Conservation (phyloP, 257 asterid genomes). For the Petunia secreta region DNA sequence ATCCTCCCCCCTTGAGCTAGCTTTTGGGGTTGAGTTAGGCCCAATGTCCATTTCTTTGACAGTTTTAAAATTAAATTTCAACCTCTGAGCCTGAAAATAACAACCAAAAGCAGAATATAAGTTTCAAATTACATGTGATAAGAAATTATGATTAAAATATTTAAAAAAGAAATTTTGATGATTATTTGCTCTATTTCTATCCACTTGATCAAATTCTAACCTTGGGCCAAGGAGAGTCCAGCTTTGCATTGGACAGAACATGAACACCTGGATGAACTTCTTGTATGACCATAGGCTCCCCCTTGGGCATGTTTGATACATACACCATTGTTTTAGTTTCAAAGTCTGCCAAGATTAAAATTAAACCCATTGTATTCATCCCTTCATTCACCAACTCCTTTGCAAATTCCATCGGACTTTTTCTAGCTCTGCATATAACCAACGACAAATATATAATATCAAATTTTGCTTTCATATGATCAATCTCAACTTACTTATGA, state of each 20-base stretch:
- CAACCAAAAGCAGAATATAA: too few relatives aligned
- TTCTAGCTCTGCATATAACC: slow-evolving; percentile 48
- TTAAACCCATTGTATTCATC: slow-evolving; percentile 70
- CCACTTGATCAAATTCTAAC: slow-evolving; percentile 24
- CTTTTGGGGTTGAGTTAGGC: too few relatives aligned
- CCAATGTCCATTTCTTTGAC: too few relatives aligned
- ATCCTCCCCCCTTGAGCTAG: too few relatives aligned
- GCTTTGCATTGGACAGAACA: slow-evolving; percentile 61
- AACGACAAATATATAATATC: neutral
- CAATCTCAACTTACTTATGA: too few relatives aligned
- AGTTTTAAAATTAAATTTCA: slow-evolving; percentile 53
- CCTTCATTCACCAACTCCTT: slow-evolving; percentile 55
- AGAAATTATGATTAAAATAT: neutral
- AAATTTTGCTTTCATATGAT: too few relatives aligned
- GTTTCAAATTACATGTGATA: neutral
- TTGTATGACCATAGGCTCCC: slow-evolving; percentile 42
- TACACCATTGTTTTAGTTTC: slow-evolving; percentile 57
- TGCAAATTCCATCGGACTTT: slow-evolving; percentile 65
- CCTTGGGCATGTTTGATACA: slow-evolving; percentile 67
- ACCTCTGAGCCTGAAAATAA: slow-evolving; percentile 46
- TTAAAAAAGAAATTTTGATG: neutral
- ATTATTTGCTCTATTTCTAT: too few relatives aligned
- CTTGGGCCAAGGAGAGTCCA: slow-evolving; percentile 86
- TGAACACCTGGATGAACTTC: slow-evolving; percentile 64
- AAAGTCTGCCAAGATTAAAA: slow-evolving; percentile 59